A percentile compares a stretch with the other conserved stretches of the same genome.
Conservation (phyloP, 2,329 filamentous ascomycete genomes). For the Rhytidhysteron rufulum region DNA sequence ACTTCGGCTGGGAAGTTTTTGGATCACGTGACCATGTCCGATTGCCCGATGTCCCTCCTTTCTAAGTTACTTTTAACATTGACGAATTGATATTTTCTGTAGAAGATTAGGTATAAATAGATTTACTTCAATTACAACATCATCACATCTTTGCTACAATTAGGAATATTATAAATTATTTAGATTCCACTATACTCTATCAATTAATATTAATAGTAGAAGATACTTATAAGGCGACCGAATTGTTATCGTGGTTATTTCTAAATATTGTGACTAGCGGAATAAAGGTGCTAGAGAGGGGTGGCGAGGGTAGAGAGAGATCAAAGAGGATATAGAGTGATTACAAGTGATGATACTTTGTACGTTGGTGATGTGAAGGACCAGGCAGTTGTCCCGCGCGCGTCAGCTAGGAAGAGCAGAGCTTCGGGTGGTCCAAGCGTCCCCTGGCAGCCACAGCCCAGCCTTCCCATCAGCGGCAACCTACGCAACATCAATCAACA, state of each 20-base stretch:
- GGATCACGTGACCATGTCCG: neutral
- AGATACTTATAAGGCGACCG: slow-evolving; percentile 90
- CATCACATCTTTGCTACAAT: too few relatives aligned
- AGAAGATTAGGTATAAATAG: too few relatives aligned
- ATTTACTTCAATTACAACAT: too few relatives aligned
- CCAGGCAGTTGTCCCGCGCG: neutral
- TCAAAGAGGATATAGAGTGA: slow-evolving; percentile 15
- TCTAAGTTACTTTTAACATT: too few relatives aligned
- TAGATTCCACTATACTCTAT: too few relatives aligned
- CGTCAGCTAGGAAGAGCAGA: too few relatives aligned
- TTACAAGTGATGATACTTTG: neutral
- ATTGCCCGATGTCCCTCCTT: neutral
- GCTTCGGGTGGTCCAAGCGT: neutral
- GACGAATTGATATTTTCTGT: too few relatives aligned
- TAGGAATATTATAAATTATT: too few relatives aligned
- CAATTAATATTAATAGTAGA: too few relatives aligned
- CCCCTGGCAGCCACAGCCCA: slow-evolving; percentile 8
- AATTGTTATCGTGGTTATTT: slow-evolving; percentile 99
- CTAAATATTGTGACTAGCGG: slow-evolving; percentile 74
- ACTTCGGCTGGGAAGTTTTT: neutral
- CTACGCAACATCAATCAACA: slow-evolving; percentile 15
- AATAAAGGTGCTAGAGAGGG: too few relatives aligned
- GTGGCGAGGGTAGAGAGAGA: too few relatives aligned
- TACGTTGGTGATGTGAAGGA: neutral
- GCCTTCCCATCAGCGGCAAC: slow-evolving; percentile 11